A percentile compares a stretch with the other conserved stretches of the same genome.
Evolutionary conservation across 768 basidiomycete species (phyloP).

Genomic region (Psilocybe subaeruginosa): DNA sequence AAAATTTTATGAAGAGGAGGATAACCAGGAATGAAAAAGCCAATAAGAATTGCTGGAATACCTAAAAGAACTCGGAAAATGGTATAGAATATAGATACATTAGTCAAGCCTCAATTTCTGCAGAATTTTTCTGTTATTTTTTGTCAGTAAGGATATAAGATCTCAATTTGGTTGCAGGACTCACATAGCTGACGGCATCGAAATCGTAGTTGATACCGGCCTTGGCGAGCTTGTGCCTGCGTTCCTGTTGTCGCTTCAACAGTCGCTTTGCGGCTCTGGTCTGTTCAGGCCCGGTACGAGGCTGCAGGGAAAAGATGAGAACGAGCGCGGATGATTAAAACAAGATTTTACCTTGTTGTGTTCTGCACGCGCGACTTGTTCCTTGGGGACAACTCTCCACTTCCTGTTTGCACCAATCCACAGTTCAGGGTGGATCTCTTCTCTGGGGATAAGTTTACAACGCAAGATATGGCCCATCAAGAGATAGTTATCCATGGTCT

Average conservation of each 20-base stretch:
- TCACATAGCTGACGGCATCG: constrained; percentile 79
- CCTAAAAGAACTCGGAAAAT: background rate
- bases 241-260: constrained; percentile 73
- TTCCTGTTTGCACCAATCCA: constrained; percentile 98
- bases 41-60: background rate
- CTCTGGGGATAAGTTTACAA: constrained; percentile 89
- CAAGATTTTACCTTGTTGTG: constrained; percentile 75
- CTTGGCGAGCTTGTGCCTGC: constrained; percentile 78
- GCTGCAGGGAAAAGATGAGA: constrained; percentile 38
- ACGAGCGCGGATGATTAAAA: background rate
- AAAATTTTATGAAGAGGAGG: background rate
- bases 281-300: constrained; percentile 74
- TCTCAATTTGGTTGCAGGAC: constrained; percentile 31
- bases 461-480: constrained; percentile 91
- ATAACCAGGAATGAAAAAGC: background rate
- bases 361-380: constrained; percentile 67
- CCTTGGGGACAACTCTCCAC: constrained; percentile 77
- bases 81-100: background rate
- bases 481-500: constrained; percentile 99
- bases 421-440: constrained; percentile 88
- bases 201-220: constrained; percentile 90
- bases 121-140: constrained; percentile 14
- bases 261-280: constrained; percentile 66
- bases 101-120: constrained; percentile 7
- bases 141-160: background rate